Evolutionary conservation across 257 asterid genomes (phyloP).

Genomic region (Ilex asprella): DNA sequence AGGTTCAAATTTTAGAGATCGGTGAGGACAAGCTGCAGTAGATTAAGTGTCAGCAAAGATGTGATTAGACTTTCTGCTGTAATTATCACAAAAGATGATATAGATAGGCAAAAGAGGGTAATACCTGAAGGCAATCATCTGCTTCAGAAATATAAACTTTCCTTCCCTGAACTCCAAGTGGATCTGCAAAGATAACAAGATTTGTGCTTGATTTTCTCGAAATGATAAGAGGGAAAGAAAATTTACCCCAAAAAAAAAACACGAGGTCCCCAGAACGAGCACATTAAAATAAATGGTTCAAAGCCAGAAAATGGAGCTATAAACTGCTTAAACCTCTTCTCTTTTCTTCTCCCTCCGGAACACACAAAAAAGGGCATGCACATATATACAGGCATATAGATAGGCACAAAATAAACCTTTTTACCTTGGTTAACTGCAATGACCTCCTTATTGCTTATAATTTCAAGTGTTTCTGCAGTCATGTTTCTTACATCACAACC

Average conservation of each 20-base stretch:
- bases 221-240: not conserved
- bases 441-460: constrained; percentile 75
- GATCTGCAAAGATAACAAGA: constrained; percentile 42
- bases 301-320: not conserved
- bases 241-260: not conserved
- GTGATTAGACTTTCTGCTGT: not conserved
- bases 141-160: constrained; percentile 59
- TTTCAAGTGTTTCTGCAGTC: constrained; percentile 60
- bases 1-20: too few species aligned
- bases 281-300: not conserved
- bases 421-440: constrained; percentile 89
- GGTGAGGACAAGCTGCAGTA: not conserved
- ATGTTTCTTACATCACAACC: constrained; percentile 95
- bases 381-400: not conserved
- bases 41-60: not conserved
- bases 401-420: not conserved
- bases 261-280: not conserved
- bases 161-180: constrained; percentile 94
- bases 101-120: not conserved
- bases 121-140: constrained; percentile 57
- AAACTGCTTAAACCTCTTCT: not conserved
- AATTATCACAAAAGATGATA: not conserved
- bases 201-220: not conserved
- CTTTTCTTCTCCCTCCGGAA: not conserved
- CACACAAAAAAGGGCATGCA: constrained; percentile 1